These are phyloP conservation scores for Eucalyptus regnans DNA, from an alignment of 345 rosid species.

Conservation along the genomic window DNA sequence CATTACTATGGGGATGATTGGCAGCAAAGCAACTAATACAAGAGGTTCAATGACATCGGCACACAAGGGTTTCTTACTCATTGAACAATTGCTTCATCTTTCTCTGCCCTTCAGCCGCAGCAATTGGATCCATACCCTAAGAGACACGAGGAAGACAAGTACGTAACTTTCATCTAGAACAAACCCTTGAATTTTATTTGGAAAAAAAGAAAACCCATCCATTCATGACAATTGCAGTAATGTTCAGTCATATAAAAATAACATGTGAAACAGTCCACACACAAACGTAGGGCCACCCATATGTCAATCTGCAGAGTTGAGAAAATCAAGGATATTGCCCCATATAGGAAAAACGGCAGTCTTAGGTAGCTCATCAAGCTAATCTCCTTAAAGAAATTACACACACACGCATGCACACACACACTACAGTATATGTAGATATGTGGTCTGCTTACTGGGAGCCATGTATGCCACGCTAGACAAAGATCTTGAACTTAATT, in stretches of 20 bases:
- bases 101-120: slow-evolving; percentile 46
- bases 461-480: neutral
- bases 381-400: neutral
- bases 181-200: neutral
- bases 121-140: slow-evolving; percentile 41
- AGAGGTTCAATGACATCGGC: neutral
- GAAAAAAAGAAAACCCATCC: neutral
- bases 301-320: neutral
- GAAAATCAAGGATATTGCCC: neutral
- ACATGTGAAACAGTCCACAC: neutral
- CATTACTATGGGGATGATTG: neutral
- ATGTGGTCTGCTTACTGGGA: neutral
- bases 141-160: neutral
- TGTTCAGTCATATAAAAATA: neutral
- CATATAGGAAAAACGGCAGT: neutral
- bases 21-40: neutral
- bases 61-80: slow-evolving; percentile 41
- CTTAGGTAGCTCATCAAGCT: neutral
- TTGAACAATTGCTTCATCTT: slow-evolving; percentile 55
- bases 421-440: neutral
- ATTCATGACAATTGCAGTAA: neutral
- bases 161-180: neutral
- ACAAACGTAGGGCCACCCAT: neutral
- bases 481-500: neutral
- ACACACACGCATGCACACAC: neutral